These are phyloP conservation scores for Cenchrus americanus DNA, from an alignment of 176 grass and related monocot genomes.

Conservation along the genomic window DNA sequence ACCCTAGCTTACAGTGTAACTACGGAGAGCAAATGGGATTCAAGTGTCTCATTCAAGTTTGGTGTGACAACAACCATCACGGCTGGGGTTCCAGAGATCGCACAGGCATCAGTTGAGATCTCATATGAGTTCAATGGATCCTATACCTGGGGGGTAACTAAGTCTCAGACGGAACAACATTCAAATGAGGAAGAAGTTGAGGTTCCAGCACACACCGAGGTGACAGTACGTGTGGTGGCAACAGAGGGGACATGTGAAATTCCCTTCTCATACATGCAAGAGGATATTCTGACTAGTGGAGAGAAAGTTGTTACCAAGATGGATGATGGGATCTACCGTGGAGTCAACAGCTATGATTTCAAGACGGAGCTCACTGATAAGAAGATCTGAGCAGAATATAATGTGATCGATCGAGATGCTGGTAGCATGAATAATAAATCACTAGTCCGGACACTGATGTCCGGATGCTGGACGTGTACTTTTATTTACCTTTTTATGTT, in stretches of 20 bases:
- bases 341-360: background rate
- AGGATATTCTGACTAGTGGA: background rate
- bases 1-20: background rate
- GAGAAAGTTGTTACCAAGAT: background rate
- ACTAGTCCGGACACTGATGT: no score
- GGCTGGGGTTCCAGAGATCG: background rate
- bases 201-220: background rate
- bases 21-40: background rate
- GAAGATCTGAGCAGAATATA: no score
- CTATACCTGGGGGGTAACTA: background rate
- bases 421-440: no score
- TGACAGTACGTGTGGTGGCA: background rate
- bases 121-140: background rate
- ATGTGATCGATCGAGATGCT: no score
- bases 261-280: background rate
- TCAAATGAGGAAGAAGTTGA: background rate
- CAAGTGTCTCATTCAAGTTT: background rate
- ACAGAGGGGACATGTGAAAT: background rate
- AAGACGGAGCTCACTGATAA: no score
- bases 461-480: no score
- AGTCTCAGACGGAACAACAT: background rate
- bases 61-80: background rate
- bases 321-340: background rate
- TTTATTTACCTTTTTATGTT: no score
- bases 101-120: background rate